Conservation (phyloP, 2,329 filamentous ascomycete species). For the Rhynchosporium graminicola region DNA sequence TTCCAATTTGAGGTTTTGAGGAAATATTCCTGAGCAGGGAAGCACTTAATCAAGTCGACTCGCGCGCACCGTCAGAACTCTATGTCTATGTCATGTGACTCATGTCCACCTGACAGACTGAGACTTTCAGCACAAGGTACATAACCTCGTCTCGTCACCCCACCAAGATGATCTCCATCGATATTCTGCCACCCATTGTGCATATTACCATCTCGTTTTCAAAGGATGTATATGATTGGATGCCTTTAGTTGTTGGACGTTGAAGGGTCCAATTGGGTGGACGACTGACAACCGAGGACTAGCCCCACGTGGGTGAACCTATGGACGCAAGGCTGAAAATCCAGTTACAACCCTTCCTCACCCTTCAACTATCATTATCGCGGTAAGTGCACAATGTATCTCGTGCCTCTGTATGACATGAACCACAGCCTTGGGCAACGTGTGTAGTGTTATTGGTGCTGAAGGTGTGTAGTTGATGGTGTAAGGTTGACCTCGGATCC, state of each 20-base stretch:
- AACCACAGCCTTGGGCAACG: conserved; percentile 30
- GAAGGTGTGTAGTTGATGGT: not conserved
- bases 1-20: not conserved
- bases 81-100: not conserved
- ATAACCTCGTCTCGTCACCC: not conserved
- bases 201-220: conserved; percentile 7
- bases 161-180: conserved; percentile 13
- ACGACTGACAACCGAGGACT: conserved; percentile 8
- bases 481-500: not conserved
- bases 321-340: conserved; percentile 13
- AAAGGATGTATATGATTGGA: not conserved
- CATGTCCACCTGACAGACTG: conserved; percentile 6
- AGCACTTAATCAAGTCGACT: conserved; percentile 5
- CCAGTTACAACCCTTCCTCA: not conserved
- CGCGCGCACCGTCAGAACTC: conserved; percentile 7
- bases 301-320: conserved; percentile 8
- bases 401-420: not conserved
- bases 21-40: not conserved
- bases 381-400: not conserved
- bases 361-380: not conserved
- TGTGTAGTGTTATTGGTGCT: conserved; percentile 30
- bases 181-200: not conserved
- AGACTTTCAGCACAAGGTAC: conserved; percentile 1
- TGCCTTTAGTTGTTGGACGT: not conserved
- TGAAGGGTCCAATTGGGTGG: conserved; percentile 4